Conservation (phyloP, 2,329 filamentous ascomycete species). For the Periconia macrospinosa region DNA sequence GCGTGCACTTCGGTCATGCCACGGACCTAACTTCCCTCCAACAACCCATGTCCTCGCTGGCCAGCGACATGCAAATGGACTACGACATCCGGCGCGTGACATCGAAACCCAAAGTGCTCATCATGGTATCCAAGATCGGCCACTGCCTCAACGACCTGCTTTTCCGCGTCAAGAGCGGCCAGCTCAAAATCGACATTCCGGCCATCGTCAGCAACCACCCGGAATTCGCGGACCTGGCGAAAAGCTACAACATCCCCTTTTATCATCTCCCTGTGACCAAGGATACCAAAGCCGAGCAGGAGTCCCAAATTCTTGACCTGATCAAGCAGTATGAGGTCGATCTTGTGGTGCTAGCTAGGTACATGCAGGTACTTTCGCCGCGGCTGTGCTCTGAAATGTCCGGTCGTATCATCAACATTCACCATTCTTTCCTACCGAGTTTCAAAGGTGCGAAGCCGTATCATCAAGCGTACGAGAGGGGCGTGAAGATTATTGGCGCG, state of each 20-base stretch:
- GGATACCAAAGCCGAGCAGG: constrained; percentile 76
- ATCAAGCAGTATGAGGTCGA: constrained; percentile 71
- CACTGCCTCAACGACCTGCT: constrained; percentile 84
- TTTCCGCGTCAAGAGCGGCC: constrained; percentile 74
- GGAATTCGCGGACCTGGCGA: constrained; percentile 69
- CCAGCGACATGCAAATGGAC: constrained; percentile 66
- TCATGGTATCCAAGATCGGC: constrained; percentile 89
- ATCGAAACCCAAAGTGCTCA: constrained; percentile 73
- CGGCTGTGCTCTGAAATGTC: constrained; percentile 76
- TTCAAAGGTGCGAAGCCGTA: constrained; percentile 91
- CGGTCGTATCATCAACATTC: constrained; percentile 88
- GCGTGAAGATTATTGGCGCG: constrained; percentile 86
- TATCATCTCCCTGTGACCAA: constrained; percentile 77
- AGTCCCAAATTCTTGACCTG: constrained; percentile 70
- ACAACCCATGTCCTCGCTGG: constrained; percentile 64
- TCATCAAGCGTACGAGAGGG: constrained; percentile 82
- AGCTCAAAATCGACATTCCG: constrained; percentile 74
- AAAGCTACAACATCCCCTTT: constrained; percentile 76
- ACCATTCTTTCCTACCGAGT: constrained; percentile 81
- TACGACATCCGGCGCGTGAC: constrained; percentile 70
- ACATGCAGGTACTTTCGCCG: constrained; percentile 85
- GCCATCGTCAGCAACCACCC: constrained; percentile 82
- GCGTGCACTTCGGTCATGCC: constrained; percentile 75
- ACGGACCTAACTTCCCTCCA: constrained; percentile 48
- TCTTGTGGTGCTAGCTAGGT: constrained; percentile 77